Evolutionary conservation across 2,329 filamentous ascomycete genomes (phyloP).

Genomic region (Botrytis squamosa): DNA sequence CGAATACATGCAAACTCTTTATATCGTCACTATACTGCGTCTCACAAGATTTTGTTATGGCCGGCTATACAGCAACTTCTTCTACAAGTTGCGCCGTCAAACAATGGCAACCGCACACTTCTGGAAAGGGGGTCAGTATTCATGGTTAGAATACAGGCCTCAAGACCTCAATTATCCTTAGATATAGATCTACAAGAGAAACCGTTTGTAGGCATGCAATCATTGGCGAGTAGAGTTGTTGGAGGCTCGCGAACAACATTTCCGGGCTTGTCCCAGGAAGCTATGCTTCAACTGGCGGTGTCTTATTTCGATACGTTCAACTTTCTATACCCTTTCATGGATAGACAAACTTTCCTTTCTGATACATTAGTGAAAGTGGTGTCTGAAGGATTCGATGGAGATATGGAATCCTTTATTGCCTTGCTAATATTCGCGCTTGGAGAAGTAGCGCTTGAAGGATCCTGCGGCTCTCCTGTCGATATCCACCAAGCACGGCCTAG

Average conservation of each 20-base stretch:
- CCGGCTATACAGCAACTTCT: conserved; percentile 45
- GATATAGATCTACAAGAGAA: conserved; percentile 31
- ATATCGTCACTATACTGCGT: conserved; percentile 41
- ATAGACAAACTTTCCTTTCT: conserved; percentile 53
- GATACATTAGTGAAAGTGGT: conserved; percentile 48
- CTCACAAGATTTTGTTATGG: conserved; percentile 55
- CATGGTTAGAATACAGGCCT: conserved; percentile 39
- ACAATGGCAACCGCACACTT: conserved; percentile 40
- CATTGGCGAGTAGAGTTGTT: conserved; percentile 32
- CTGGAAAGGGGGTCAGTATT: conserved; percentile 43
- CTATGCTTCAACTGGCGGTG: conserved; percentile 51
- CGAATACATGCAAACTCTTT: conserved; percentile 25
- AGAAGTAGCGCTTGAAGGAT: conserved; percentile 54
- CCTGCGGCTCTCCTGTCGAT: conserved; percentile 48
- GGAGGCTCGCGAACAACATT: conserved; percentile 35
- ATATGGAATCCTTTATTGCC: conserved; percentile 51
- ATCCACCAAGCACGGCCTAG: conserved; percentile 47
- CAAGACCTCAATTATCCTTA: conserved; percentile 29
- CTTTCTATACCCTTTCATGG: conserved; percentile 56
- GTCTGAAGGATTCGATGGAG: conserved; percentile 50
- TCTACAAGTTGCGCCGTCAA: conserved; percentile 40
- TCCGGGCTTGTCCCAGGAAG: conserved; percentile 46
- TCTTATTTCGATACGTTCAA: conserved; percentile 62
- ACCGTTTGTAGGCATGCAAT: conserved; percentile 39
- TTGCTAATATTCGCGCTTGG: conserved; percentile 59